phyloP scores from a whole-genome alignment of 1,139 yeast species.

The Blastobotrys ciferrii region DNA sequence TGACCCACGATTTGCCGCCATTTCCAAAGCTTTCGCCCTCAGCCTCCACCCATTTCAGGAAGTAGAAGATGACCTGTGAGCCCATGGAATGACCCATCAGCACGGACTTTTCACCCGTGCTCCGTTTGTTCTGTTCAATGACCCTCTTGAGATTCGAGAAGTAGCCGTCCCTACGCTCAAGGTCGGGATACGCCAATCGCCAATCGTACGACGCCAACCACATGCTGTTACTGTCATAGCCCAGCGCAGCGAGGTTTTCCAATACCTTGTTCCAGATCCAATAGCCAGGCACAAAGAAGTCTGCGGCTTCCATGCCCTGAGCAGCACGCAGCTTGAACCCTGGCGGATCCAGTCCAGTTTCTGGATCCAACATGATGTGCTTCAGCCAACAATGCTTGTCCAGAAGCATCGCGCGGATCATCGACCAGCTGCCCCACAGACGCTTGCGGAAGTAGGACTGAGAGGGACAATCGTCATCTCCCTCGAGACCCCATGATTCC shows the following conservation, averaged over 20 bases:
- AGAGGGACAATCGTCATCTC: slow-evolving; percentile 76
- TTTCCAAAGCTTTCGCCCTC: slow-evolving; percentile 74
- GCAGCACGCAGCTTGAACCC: slow-evolving; percentile 80
- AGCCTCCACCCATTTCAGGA: slow-evolving; percentile 95
- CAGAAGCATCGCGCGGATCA: slow-evolving; percentile 87
- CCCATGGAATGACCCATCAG: slow-evolving; percentile 96
- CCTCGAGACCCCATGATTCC: slow-evolving; percentile 86
- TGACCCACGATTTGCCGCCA: slow-evolving; percentile 87
- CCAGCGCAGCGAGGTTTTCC: slow-evolving; percentile 89
- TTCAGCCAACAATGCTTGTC: slow-evolving; percentile 93
- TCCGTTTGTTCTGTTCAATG: slow-evolving; percentile 55
- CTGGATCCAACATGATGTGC: slow-evolving; percentile 83
- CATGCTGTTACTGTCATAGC: slow-evolving; percentile 91
- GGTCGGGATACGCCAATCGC: slow-evolving; percentile 86
- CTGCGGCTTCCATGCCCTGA: slow-evolving; percentile 96
- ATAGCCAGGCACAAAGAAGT: slow-evolving; percentile 93
- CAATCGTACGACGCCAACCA: slow-evolving; percentile 90
- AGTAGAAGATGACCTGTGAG: slow-evolving; percentile 79
- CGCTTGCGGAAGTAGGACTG: slow-evolving; percentile 83
- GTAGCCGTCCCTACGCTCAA: slow-evolving; percentile 83
- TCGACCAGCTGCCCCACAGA: slow-evolving; percentile 95
- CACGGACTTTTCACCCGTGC: slow-evolving; percentile 70
- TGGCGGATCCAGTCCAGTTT: slow-evolving; percentile 91
- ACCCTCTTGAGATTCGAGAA: slow-evolving; percentile 70
- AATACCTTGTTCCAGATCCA: slow-evolving; percentile 98